phyloP scores from a whole-genome alignment of 345 rosid genomes.

The Syzygium grande region DNA sequence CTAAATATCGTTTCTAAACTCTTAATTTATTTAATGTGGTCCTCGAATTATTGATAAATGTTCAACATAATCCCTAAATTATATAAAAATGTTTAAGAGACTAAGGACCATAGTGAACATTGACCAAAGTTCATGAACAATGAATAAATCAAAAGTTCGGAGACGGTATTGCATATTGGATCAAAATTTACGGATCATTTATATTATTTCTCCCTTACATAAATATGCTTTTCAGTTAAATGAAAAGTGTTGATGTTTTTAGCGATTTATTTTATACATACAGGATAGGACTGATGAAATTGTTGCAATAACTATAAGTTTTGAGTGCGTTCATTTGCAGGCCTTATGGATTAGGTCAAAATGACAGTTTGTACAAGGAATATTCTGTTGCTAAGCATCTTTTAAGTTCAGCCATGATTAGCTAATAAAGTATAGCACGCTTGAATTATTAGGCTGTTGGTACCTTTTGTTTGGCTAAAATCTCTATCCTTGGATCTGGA shows the following conservation, averaged over 20 bases:
- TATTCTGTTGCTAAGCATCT: background rate
- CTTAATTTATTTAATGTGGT: no score
- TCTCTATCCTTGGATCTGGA: background rate
- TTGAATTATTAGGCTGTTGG: background rate
- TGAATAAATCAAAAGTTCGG: background rate
- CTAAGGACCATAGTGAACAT: background rate
- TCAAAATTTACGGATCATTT: background rate
- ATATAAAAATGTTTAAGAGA: no score
- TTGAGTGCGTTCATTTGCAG: background rate
- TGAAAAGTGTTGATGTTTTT: background rate
- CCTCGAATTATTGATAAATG: no score
- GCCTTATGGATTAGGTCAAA: background rate
- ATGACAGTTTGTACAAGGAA: background rate
- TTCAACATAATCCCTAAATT: no score
- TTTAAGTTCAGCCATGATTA: background rate
- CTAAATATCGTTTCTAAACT: no score
- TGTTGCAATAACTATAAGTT: no score
- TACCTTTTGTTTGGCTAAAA: background rate
- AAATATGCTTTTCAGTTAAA: background rate
- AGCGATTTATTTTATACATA: background rate
- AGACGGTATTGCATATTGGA: background rate
- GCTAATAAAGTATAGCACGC: background rate
- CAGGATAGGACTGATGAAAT: background rate
- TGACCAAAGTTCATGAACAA: fast-evolving
- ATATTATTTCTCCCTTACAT: background rate